Percentiles rank a stretch among this genome's conserved stretches.
Evolutionary conservation across 2,329 filamentous ascomycete species (phyloP).

Genomic region (Calonectria ilicicola): DNA sequence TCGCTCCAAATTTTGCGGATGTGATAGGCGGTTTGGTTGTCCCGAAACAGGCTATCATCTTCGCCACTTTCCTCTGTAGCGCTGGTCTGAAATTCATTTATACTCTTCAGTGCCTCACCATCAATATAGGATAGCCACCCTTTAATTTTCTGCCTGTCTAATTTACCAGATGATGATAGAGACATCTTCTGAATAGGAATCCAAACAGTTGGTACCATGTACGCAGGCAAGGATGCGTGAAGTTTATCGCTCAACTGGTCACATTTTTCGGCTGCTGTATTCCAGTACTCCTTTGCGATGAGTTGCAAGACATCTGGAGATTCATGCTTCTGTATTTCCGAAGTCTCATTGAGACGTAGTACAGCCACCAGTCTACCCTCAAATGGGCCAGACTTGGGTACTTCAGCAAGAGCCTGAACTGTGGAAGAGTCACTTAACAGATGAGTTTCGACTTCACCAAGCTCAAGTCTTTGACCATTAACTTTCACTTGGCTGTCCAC

Average conservation of each 20-base stretch:
- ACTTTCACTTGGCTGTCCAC: conserved; percentile 65
- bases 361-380: not conserved
- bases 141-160: conserved; percentile 4
- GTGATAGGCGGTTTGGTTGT: not conserved
- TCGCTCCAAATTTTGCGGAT: conserved; percentile 52
- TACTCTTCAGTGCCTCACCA: not conserved
- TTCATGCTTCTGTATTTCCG: not conserved
- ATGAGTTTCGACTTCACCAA: conserved; percentile 19
- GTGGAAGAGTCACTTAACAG: not conserved
- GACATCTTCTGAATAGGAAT: not conserved
- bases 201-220: not conserved
- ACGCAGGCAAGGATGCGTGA: not conserved
- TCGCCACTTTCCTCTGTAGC: not conserved
- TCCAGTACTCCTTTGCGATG: not conserved
- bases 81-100: conserved; percentile 25
- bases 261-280: not conserved
- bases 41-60: not conserved
- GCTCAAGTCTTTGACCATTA: conserved; percentile 58
- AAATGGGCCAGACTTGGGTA: not conserved
- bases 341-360: not conserved
- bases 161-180: not conserved
- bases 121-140: not conserved
- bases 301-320: not conserved
- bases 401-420: conserved; percentile 10
- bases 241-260: conserved; percentile 1